These are phyloP conservation scores for Porcisia hertigi DNA, from an alignment of 208 protist genomes.

Conservation along the genomic window DNA sequence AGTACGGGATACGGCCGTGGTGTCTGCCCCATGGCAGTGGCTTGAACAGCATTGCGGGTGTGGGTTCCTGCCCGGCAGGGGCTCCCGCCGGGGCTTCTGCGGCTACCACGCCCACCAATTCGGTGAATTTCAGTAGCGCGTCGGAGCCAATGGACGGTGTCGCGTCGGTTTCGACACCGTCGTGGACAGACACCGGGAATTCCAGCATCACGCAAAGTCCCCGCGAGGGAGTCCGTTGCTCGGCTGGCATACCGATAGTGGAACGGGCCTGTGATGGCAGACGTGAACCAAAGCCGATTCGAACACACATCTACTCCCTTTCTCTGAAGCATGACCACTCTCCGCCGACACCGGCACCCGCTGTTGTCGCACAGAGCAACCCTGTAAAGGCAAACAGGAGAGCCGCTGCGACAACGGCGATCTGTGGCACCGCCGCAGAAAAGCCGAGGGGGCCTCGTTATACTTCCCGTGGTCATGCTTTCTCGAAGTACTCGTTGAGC, in stretches of 20 bases:
- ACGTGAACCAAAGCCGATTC: background rate
- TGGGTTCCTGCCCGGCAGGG: background rate
- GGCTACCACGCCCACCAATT: background rate
- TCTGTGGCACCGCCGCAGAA: background rate
- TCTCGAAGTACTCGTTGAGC: background rate
- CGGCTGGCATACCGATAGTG: no score
- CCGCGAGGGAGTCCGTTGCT: background rate
- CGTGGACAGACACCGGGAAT: background rate
- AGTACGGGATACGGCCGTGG: slow-evolving; percentile 59
- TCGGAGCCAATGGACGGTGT: background rate
- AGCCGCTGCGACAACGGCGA: background rate
- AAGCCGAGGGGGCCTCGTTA: background rate
- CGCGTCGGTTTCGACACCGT: background rate
- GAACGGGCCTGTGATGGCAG: background rate
- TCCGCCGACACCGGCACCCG: background rate
- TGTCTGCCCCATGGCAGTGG: slow-evolving; percentile 23
- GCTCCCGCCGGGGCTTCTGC: background rate
- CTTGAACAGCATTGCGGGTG: background rate
- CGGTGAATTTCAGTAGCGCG: background rate
- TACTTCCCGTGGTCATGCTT: background rate
- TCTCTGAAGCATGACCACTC: background rate
- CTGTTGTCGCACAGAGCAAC: background rate
- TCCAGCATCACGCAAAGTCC: background rate
- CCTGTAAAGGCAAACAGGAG: background rate
- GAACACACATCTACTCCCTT: slow-evolving; percentile 19